A percentile compares a stretch with the other conserved stretches of the same genome.
These are phyloP conservation scores for Vairimorpha ceranae DNA, from an alignment of 371 early-diverging fungal genomes.

Conservation along the genomic window DNA sequence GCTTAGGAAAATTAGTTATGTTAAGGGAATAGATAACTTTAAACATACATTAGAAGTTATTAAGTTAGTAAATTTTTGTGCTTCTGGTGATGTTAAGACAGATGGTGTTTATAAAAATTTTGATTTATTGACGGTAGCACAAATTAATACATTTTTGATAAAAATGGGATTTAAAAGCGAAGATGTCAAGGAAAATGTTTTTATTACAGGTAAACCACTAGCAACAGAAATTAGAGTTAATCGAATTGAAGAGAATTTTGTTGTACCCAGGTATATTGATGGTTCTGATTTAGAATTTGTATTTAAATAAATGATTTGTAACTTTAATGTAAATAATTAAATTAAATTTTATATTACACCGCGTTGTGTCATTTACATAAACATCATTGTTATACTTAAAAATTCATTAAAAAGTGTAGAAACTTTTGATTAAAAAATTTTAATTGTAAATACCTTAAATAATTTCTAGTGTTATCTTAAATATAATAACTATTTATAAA, in stretches of 20 bases:
- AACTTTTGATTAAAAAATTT: not conserved
- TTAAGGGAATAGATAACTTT: slow-evolving; percentile 30
- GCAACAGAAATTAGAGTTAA: not conserved
- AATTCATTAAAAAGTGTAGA: too few relatives aligned
- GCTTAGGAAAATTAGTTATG: slow-evolving; percentile 28
- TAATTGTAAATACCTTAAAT: too few relatives aligned
- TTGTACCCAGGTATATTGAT: slow-evolving; percentile 34
- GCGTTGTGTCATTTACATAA: too few relatives aligned
- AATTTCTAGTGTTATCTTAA: not conserved
- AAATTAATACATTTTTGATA: slow-evolving; percentile 26
- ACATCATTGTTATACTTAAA: too few relatives aligned
- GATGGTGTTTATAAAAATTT: slow-evolving; percentile 23
- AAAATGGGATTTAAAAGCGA: slow-evolving; percentile 20
- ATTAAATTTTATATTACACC: too few relatives aligned
- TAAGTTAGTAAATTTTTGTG: slow-evolving; percentile 31
- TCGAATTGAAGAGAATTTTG: slow-evolving; percentile 11
- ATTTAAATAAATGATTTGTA: slow-evolving; percentile 20
- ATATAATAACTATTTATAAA: not conserved
- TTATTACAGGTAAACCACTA: slow-evolving; percentile 1
- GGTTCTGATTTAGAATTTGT: slow-evolving; percentile 11
- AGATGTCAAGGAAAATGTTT: slow-evolving; percentile 13
- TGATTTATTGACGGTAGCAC: slow-evolving; percentile 13
- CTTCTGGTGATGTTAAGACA: not conserved
- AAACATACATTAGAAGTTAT: slow-evolving; percentile 26
- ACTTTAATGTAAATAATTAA: too few relatives aligned